These are phyloP conservation scores for Chenopodium formosanum DNA, from an alignment of 148 eudicot species.

Conservation along the genomic window DNA sequence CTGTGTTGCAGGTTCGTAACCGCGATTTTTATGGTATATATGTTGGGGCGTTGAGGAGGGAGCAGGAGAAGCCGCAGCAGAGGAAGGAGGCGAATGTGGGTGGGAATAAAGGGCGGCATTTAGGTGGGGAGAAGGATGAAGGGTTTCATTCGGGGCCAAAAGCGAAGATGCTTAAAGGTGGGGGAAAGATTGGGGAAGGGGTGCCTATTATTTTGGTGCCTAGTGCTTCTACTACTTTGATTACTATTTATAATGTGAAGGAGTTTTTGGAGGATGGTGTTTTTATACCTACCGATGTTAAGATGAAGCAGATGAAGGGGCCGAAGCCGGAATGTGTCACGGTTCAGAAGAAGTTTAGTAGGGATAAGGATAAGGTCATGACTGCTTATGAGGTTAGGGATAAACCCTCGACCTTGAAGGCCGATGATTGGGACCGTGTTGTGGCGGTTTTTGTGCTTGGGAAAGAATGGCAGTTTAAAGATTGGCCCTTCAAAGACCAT, in stretches of 20 bases:
- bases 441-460: slow-evolving; percentile 92
- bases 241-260: slow-evolving; percentile 91
- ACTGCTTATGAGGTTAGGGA: slow-evolving; percentile 95
- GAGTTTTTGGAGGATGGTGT: slow-evolving; percentile 97
- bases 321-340: slow-evolving; percentile 91
- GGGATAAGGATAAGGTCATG: slow-evolving; percentile 72
- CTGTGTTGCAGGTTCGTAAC: slow-evolving; percentile 49
- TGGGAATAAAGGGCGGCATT: slow-evolving; percentile 31
- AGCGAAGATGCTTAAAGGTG: slow-evolving; percentile 57
- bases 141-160: slow-evolving; percentile 34
- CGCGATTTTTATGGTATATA: slow-evolving; percentile 62
- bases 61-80: slow-evolving; percentile 74
- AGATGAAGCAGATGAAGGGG: slow-evolving; percentile 84
- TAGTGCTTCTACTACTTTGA: slow-evolving; percentile 77
- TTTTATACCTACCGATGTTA: slow-evolving; percentile 76
- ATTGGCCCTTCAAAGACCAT: slow-evolving; percentile 92
- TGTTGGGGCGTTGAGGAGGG: slow-evolving; percentile 58
- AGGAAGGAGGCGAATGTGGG: slow-evolving; percentile 55
- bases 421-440: slow-evolving; percentile 96
- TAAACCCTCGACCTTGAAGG: slow-evolving; percentile 80
- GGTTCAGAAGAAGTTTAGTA: slow-evolving; percentile 94
- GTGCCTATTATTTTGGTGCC: slow-evolving; percentile 95
- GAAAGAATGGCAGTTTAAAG: slow-evolving; percentile 97
- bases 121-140: slow-evolving; percentile 40
- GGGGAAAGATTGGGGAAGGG: slow-evolving; percentile 77